A percentile compares a stretch with the other conserved stretches of the same genome.
phyloP scores from a whole-genome alignment of 257 asterid species.

The Leptodermis oblonga region DNA sequence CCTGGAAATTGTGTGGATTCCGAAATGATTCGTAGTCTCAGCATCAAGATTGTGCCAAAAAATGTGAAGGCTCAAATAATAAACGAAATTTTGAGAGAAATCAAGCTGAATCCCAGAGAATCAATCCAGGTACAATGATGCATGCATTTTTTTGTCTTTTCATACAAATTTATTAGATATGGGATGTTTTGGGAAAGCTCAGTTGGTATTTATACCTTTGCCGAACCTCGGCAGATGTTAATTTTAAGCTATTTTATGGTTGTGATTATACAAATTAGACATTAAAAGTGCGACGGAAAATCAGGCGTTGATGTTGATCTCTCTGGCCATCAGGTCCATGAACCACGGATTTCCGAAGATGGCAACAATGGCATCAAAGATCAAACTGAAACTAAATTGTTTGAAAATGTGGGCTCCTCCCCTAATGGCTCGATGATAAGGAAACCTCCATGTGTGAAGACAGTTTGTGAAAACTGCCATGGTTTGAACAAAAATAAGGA shows the following conservation, averaged over 20 bases:
- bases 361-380: neutral
- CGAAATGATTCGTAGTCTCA: constrained; percentile 10
- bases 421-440: constrained; percentile 1
- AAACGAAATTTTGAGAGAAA: constrained; percentile 22
- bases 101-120: neutral
- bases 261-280: too few species aligned
- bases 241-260: too few species aligned
- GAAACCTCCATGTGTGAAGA: neutral
- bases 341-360: neutral
- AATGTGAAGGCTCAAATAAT: constrained; percentile 19
- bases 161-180: too few species aligned
- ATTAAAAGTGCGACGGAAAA: too few species aligned
- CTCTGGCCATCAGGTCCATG: neutral
- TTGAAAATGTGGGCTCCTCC: too few species aligned
- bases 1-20: constrained; percentile 28
- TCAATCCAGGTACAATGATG: neutral
- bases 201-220: too few species aligned
- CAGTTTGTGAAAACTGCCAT: neutral
- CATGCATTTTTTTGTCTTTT: too few species aligned
- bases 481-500: neutral
- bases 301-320: neutral
- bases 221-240: too few species aligned
- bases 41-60: constrained; percentile 8
- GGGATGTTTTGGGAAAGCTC: too few species aligned
- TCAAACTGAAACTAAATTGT: neutral